Conservation (phyloP, 805 yeast species). For the Yarrowia sp. region DNA sequence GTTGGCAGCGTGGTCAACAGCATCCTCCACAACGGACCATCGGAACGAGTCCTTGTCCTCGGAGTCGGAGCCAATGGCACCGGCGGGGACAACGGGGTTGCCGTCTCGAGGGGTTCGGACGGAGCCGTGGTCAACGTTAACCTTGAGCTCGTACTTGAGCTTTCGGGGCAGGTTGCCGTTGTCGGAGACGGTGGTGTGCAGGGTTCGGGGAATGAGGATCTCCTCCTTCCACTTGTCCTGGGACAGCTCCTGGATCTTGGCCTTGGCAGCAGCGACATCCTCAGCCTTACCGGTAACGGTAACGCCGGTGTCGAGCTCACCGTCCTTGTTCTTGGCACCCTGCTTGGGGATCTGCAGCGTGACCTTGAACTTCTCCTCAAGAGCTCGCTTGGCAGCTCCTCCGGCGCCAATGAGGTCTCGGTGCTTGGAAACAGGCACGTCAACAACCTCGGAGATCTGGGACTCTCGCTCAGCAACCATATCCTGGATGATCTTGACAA, state of each 20-base stretch:
- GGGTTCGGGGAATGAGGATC: conserved; percentile 62
- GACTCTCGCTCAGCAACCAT: conserved; percentile 68
- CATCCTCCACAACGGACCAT: conserved; percentile 56
- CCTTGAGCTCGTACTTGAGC: conserved; percentile 59
- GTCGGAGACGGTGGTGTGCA: conserved; percentile 69
- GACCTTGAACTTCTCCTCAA: conserved; percentile 75
- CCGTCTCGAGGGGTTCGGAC: conserved; percentile 52
- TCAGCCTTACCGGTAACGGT: conserved; percentile 71
- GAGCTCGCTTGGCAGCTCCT: conserved; percentile 73
- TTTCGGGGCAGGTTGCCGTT: conserved; percentile 67
- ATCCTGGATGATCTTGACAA: conserved; percentile 65
- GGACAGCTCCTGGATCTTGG: conserved; percentile 64
- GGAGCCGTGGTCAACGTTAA: conserved; percentile 56
- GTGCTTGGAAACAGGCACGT: conserved; percentile 74
- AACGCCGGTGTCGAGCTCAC: conserved; percentile 49
- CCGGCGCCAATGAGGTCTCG: conserved; percentile 80
- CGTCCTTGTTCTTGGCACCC: conserved; percentile 40
- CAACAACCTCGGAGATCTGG: conserved; percentile 44
- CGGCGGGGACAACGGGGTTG: conserved; percentile 55
- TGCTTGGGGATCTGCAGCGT: conserved; percentile 70
- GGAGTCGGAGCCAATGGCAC: conserved; percentile 50
- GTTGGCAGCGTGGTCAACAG: conserved; percentile 45
- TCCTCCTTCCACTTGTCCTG: conserved; percentile 62
- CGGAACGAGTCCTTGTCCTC: conserved; percentile 54
- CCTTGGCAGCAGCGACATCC: conserved; percentile 66